Evolutionary conservation across 2,329 filamentous ascomycete species (phyloP).

Genomic region (Geosmithia morbida): DNA sequence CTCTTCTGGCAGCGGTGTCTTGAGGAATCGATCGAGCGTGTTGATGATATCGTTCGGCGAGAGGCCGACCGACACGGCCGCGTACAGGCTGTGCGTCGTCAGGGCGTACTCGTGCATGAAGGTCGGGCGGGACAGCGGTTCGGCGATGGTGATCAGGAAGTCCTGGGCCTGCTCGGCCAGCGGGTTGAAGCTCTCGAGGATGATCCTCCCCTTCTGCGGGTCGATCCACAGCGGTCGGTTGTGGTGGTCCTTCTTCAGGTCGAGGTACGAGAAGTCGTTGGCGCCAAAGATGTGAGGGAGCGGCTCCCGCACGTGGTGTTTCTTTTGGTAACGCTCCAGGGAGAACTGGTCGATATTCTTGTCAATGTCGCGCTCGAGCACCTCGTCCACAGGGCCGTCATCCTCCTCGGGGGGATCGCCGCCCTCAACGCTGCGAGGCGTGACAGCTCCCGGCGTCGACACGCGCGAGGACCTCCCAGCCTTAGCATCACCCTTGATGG

Average conservation of each 20-base stretch:
- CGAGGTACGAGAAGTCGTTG: slow-evolving; percentile 67
- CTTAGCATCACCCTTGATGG: slow-evolving; percentile 34
- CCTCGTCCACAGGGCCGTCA: slow-evolving; percentile 33
- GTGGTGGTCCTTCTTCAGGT: slow-evolving; percentile 75
- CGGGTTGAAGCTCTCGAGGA: slow-evolving; percentile 87
- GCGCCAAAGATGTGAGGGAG: slow-evolving; percentile 30
- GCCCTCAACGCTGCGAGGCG: slow-evolving; percentile 42
- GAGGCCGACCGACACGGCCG: slow-evolving; percentile 88
- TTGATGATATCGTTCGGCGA: slow-evolving; percentile 81
- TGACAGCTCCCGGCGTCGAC: slow-evolving; percentile 46
- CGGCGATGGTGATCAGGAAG: slow-evolving; percentile 89
- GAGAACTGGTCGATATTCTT: slow-evolving; percentile 48
- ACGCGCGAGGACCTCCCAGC: slow-evolving; percentile 39
- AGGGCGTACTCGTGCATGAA: slow-evolving; percentile 90
- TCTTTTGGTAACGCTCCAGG: slow-evolving; percentile 33
- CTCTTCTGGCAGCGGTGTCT: slow-evolving; percentile 71
- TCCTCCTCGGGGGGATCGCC: slow-evolving; percentile 32
- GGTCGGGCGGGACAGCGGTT: slow-evolving; percentile 78
- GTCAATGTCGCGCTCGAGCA: slow-evolving; percentile 37
- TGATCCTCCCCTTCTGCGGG: slow-evolving; percentile 71
- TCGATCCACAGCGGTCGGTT: slow-evolving; percentile 93
- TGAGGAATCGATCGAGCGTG: slow-evolving; percentile 72
- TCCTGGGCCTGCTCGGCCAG: slow-evolving; percentile 79
- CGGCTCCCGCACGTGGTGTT: slow-evolving; percentile 25
- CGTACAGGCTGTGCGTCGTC: slow-evolving; percentile 86